A percentile compares a stretch with the other conserved stretches of the same genome.
These are phyloP conservation scores for Tritrichomonas foetus DNA, from an alignment of 208 protist species.

Conservation along the genomic window DNA sequence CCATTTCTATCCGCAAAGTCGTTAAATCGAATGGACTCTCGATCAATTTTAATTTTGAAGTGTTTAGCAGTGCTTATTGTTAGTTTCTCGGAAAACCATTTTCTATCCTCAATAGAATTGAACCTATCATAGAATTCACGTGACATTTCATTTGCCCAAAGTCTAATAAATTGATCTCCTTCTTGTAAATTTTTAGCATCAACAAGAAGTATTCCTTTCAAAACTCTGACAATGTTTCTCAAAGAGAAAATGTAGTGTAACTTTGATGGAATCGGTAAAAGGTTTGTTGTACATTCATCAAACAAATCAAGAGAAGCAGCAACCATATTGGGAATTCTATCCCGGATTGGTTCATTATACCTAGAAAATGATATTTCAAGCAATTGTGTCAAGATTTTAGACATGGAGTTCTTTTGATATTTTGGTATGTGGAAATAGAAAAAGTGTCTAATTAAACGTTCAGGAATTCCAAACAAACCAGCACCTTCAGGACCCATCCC, in stretches of 20 bases:
- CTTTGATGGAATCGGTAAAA: slow-evolving; percentile 86
- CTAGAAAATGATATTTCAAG: slow-evolving; percentile 55
- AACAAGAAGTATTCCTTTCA: slow-evolving; percentile 45
- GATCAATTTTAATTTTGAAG: neutral
- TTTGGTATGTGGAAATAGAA: slow-evolving; percentile 67
- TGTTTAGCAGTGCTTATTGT: neutral
- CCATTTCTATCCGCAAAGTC: neutral
- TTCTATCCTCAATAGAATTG: slow-evolving; percentile 75
- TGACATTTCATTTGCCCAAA: slow-evolving; percentile 88
- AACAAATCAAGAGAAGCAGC: slow-evolving; percentile 59
- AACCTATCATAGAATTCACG: slow-evolving; percentile 92
- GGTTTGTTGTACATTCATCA: slow-evolving; percentile 48
- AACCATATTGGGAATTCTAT: neutral
- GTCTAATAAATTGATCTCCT: slow-evolving; percentile 54
- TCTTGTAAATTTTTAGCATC: slow-evolving; percentile 40
- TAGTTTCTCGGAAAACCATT: slow-evolving; percentile 66
- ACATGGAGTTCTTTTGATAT: slow-evolving; percentile 46
- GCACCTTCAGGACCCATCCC: slow-evolving; percentile 86
- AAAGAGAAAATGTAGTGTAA: slow-evolving; percentile 97
- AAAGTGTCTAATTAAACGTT: slow-evolving; percentile 91
- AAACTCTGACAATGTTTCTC: slow-evolving; percentile 85
- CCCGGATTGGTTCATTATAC: slow-evolving; percentile 61
- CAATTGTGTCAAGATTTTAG: slow-evolving; percentile 61
- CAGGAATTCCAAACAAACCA: slow-evolving; percentile 82
- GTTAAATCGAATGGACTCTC: slow-evolving; percentile 43